Evolutionary conservation across 371 early-diverging fungal species (phyloP).

Genomic region (Mortierella sp.): DNA sequence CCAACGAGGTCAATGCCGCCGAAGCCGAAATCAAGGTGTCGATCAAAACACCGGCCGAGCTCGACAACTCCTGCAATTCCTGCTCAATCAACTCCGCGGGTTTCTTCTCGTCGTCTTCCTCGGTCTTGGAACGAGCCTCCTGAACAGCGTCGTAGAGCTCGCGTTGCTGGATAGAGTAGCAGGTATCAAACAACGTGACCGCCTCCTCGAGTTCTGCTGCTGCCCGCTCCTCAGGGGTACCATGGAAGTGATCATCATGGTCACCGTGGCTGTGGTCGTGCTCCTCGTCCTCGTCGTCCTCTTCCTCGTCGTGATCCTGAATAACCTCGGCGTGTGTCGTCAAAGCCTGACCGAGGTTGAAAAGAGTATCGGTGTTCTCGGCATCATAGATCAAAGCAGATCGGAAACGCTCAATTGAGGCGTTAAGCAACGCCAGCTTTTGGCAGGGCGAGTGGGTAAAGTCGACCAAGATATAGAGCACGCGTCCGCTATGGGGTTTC

Average conservation of each 20-base stretch:
- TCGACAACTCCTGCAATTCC: slow-evolving; percentile 50
- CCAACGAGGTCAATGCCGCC: slow-evolving; percentile 57
- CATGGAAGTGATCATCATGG: slow-evolving; percentile 12
- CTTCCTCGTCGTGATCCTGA: slow-evolving; percentile 68
- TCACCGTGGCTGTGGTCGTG: slow-evolving; percentile 44
- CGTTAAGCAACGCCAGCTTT: slow-evolving; percentile 64
- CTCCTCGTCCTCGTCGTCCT: slow-evolving; percentile 54
- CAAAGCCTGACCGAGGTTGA: slow-evolving; percentile 80
- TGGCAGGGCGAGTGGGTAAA: slow-evolving; percentile 66
- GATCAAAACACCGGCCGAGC: slow-evolving; percentile 57
- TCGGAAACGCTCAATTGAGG: slow-evolving; percentile 70
- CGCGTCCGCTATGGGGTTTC: slow-evolving; percentile 71
- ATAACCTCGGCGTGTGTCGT: slow-evolving; percentile 73
- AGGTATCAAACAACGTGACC: slow-evolving; percentile 64
- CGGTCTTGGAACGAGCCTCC: slow-evolving; percentile 22
- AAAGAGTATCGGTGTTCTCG: slow-evolving; percentile 74
- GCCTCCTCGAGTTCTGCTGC: slow-evolving; percentile 69
- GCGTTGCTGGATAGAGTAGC: slow-evolving; percentile 62
- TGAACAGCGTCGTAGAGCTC: slow-evolving; percentile 41
- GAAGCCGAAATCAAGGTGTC: slow-evolving; percentile 68
- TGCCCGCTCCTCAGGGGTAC: slow-evolving; percentile 58
- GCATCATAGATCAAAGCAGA: slow-evolving; percentile 63
- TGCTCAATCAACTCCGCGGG: slow-evolving; percentile 40
- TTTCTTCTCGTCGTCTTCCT: slow-evolving; percentile 27
- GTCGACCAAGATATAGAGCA: slow-evolving; percentile 74